phyloP scores from a whole-genome alignment of 176 grass and related monocot genomes.

The Urochloa ruziziensis region DNA sequence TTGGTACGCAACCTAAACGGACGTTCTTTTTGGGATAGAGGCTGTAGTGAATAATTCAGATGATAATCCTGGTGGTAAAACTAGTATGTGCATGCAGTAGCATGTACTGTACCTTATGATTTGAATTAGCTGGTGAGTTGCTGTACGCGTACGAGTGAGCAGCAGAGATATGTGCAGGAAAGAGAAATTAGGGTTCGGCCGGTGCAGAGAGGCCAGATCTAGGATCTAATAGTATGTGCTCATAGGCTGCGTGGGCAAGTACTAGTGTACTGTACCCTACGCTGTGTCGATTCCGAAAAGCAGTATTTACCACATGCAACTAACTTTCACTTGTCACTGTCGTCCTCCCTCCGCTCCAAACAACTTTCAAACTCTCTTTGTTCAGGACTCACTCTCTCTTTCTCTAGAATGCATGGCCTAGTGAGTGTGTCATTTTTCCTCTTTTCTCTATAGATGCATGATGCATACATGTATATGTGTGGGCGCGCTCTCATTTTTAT shows the following conservation, averaged over 20 bases:
- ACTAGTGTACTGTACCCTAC: slow-evolving; percentile 22
- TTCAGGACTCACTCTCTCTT: slow-evolving; percentile 2
- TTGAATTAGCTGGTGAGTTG: too few species aligned
- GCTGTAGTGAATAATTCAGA: too few species aligned
- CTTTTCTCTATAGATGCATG: neutral
- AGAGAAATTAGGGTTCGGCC: neutral
- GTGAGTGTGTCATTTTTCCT: neutral
- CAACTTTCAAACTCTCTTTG: slow-evolving; percentile 32
- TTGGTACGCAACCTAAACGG: too few species aligned
- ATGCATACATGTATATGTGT: neutral
- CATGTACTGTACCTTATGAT: neutral
- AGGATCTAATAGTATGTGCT: slow-evolving; percentile 11
- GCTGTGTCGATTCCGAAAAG: neutral
- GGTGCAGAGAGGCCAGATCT: slow-evolving; percentile 21
- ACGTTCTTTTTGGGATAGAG: too few species aligned
- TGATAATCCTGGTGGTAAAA: too few species aligned
- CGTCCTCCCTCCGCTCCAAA: neutral
- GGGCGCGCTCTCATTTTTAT: too few species aligned
- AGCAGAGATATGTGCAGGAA: slow-evolving; percentile 21
- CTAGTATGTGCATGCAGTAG: neutral
- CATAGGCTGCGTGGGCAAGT: slow-evolving; percentile 13
- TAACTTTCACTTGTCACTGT: slow-evolving; percentile 45
- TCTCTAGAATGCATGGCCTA: neutral
- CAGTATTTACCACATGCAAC: slow-evolving; percentile 31
- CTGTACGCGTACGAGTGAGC: neutral